Evolutionary conservation across 139 green algal genomes (phyloP), one percentile per base, ranked within the genome.

Genomic region (Eudorina sp.): DNA sequence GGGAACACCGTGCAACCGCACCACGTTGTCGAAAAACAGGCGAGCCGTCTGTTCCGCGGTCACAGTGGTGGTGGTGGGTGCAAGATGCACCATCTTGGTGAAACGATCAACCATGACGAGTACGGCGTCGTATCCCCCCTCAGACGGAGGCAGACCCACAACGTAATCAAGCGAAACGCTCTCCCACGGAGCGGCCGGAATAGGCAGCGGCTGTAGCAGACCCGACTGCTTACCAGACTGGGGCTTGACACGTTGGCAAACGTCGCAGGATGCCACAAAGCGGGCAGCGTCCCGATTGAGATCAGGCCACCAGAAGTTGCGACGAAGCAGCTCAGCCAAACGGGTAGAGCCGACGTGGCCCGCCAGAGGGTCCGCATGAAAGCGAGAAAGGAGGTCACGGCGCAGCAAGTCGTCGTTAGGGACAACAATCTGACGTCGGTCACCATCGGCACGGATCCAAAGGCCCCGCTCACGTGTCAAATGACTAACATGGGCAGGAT

Each of bases 11-110:
- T 88, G 82, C 41, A 73, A 68, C 36, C 64, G 74, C 38, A 82
- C 27, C 43, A 85, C 75, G 21, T 83, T 79, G 1, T 72, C 41
- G 1, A 73, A 4, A 55, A 87, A 91, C 66, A 94, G 55, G 0
- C 88, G 18, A 21, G 89, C 90, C 36, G 88, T 40, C 25, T 85
- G 55, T 8, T 72, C 25, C 27, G 88, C 78, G 9, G 73, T 91
- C 84, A 86, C 36, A 4, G 27, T 72, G 18, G 77, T 91, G 29
- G 25, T 51, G 29, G 19, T 31, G 76, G 25, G 91, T 58, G 13
- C 40, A n/a, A 93, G 70, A 21, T 93, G 86, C 4, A 84, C 58
- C 89, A 94, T 92, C 46, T 94, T 95, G 27, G 82, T 91, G 82
- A 69, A 91, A 72, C 77, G n/a, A 73, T 91, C 92, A 27, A 93